Percentiles rank a stretch among this genome's conserved stretches.
These are phyloP conservation scores for Rhodotorula paludigena DNA, from an alignment of 768 basidiomycete species.

Conservation along the genomic window DNA sequence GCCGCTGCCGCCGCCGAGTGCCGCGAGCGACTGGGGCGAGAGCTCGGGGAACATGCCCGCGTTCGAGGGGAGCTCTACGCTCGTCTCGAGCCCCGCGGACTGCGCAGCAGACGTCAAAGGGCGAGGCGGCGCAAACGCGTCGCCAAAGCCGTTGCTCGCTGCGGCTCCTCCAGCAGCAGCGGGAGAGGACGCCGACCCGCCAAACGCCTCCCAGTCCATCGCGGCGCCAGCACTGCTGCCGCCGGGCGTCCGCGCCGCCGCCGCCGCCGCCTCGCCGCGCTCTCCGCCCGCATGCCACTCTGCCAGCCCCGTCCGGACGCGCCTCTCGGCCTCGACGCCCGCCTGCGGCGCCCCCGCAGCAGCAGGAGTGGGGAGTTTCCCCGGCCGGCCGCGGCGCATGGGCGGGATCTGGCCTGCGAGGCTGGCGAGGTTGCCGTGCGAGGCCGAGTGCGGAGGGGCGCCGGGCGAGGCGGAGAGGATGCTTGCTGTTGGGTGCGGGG, in stretches of 20 bases:
- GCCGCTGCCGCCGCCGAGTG: too few species aligned
- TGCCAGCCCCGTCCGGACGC: slow-evolving; percentile 12
- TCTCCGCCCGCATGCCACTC: neutral
- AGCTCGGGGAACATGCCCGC: slow-evolving; percentile 31
- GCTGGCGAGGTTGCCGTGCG: neutral
- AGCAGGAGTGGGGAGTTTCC: slow-evolving; percentile 10
- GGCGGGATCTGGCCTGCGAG: slow-evolving; percentile 33
- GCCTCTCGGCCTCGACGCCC: neutral
- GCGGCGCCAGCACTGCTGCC: neutral
- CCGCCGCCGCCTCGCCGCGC: neutral
- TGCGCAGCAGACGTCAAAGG: too few species aligned
- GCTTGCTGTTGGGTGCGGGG: neutral
- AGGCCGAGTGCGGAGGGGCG: neutral
- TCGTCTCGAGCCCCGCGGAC: slow-evolving; percentile 15
- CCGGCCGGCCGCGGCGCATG: slow-evolving; percentile 41
- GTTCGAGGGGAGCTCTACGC: slow-evolving; percentile 18
- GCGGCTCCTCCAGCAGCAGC: neutral
- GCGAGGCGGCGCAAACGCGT: slow-evolving; percentile 11
- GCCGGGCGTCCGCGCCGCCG: neutral
- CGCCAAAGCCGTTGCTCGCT: neutral
- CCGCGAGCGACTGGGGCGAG: too few species aligned
- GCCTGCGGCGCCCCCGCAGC: neutral
- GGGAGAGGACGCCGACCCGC: neutral
- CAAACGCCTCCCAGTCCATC: neutral
- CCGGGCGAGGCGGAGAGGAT: neutral